phyloP scores from a whole-genome alignment of 768 basidiomycete genomes.

The Boletus subparvulus region DNA sequence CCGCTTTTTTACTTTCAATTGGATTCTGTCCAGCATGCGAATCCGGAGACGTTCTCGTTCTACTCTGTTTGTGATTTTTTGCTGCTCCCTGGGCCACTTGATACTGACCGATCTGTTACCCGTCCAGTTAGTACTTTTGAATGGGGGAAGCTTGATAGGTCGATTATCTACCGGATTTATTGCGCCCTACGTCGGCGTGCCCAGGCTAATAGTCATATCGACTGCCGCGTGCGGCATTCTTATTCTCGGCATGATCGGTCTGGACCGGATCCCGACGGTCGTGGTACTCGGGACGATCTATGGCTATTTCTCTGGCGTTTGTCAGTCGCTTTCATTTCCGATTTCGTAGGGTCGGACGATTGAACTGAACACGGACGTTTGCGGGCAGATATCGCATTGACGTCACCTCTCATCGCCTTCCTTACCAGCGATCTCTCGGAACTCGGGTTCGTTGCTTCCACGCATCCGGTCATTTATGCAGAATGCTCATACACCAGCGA shows the following conservation, averaged over 20 bases:
- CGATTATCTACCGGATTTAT: slow-evolving; percentile 47
- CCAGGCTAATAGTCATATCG: slow-evolving; percentile 41
- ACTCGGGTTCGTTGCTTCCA: slow-evolving; percentile 41
- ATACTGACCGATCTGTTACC: background rate
- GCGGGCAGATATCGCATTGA: slow-evolving; percentile 35
- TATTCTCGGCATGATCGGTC: slow-evolving; percentile 45
- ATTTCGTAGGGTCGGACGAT: background rate
- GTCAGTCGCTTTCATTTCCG: slow-evolving; percentile 23
- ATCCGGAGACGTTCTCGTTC: slow-evolving; percentile 50
- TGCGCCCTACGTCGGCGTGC: slow-evolving; percentile 43
- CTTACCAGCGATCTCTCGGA: slow-evolving; percentile 47
- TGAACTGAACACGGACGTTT: background rate
- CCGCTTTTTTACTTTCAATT: slow-evolving; percentile 60
- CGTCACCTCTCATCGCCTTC: slow-evolving; percentile 44
- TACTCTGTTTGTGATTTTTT: slow-evolving; percentile 42
- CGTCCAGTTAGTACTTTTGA: slow-evolving; percentile 50
- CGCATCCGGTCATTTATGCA: background rate
- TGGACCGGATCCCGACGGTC: slow-evolving; percentile 35
- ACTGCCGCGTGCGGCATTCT: slow-evolving; percentile 34
- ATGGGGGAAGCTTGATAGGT: slow-evolving; percentile 51
- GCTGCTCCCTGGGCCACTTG: background rate
- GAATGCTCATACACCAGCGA: background rate
- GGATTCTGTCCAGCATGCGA: slow-evolving; percentile 47
- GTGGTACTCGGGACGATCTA: slow-evolving; percentile 42
- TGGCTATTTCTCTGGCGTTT: slow-evolving; percentile 48